Base-by-base conservation (phyloP, 192 early-diverging fungal species). In the Umbelopsis ramanniana region DNA sequence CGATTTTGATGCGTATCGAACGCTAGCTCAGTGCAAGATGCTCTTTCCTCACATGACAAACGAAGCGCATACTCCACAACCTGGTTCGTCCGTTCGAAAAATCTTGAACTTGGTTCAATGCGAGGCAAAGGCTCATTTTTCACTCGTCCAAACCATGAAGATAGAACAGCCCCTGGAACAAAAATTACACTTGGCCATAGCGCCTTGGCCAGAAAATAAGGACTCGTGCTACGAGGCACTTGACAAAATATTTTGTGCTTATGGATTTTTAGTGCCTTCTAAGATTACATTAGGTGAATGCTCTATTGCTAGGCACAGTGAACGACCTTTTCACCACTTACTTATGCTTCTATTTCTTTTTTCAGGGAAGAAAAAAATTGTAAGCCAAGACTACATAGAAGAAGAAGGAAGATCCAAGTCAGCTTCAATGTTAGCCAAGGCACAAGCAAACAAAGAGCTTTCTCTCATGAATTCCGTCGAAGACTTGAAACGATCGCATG, bases 41-140 rank as follows among this genome's bases (percentile, higher is more conserved):
- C 33, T 63, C 4, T 63, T 63, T 37, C 57, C 57, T 63, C 57
- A 63, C 57, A 63, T 63, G 57, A 63, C 26, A 26, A 63, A 63
- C 24, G 57, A 63, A 37, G 17, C 33, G 6, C 57, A 22, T 29
- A 19, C 35, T 37, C 57, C 29, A 37, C 57, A 29, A 37, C 26
- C 26, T 37, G 57, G 57, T 14, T 29, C 57, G 17, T 63, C 57
- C 17, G 33, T 63, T 14, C 57, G 57, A 29, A 63, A 63, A 37
- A 63, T 63, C 11, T 17, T 63, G 7, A 22, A 63, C 26, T 26
- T 63, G 26, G 33, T 63, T 37, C 57, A 63, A 35, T 63, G 57
- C n/a, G 57, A 63, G 14, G 17, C 33, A 29, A 63, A 37, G 33
- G 57, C 29, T 63, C 57, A 63, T 35, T 63, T 63, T 11, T 63